Evolutionary conservation across 2,329 filamentous ascomycete species (phyloP).

Genomic region (Emericellopsis cladophorae): DNA sequence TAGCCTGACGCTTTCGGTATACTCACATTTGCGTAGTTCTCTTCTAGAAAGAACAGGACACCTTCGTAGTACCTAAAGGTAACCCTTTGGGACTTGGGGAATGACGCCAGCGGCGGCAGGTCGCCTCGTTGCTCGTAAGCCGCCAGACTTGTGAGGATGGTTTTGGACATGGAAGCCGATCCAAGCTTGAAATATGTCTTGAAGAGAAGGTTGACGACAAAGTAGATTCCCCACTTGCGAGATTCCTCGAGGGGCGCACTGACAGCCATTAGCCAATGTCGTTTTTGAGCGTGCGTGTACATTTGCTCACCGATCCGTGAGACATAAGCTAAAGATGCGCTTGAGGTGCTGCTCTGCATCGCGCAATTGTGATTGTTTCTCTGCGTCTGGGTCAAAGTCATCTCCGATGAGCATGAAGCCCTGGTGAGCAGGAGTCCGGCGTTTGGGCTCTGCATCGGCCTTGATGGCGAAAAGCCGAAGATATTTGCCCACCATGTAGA

Average conservation of each 20-base stretch:
- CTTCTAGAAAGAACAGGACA: slow-evolving; percentile 85
- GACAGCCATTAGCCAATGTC: slow-evolving; percentile 2
- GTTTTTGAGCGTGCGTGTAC: neutral
- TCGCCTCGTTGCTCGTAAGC: slow-evolving; percentile 60
- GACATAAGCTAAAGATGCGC: slow-evolving; percentile 79
- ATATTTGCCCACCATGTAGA: slow-evolving; percentile 81
- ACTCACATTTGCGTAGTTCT: slow-evolving; percentile 69
- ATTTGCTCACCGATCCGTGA: slow-evolving; percentile 63
- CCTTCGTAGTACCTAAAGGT: slow-evolving; percentile 96
- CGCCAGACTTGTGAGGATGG: slow-evolving; percentile 71
- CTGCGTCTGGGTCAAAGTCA: slow-evolving; percentile 64
- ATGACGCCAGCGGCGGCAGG: slow-evolving; percentile 66
- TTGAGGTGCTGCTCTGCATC: slow-evolving; percentile 87
- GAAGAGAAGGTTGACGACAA: slow-evolving; percentile 87
- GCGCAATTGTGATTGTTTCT: slow-evolving; percentile 75
- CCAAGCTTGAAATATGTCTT: slow-evolving; percentile 98
- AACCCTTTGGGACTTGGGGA: slow-evolving; percentile 81
- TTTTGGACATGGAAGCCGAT: slow-evolving; percentile 78
- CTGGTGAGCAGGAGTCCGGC: slow-evolving; percentile 28
- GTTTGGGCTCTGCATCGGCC: slow-evolving; percentile 59
- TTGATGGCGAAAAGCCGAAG: slow-evolving; percentile 80
- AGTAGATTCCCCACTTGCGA: slow-evolving; percentile 96
- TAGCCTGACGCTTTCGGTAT: neutral
- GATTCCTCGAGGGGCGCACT: slow-evolving; percentile 78
- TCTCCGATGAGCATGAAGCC: slow-evolving; percentile 50